Evolutionary conservation across 2,329 filamentous ascomycete genomes (phyloP).

Genomic region (Diaporthe caulivora): DNA sequence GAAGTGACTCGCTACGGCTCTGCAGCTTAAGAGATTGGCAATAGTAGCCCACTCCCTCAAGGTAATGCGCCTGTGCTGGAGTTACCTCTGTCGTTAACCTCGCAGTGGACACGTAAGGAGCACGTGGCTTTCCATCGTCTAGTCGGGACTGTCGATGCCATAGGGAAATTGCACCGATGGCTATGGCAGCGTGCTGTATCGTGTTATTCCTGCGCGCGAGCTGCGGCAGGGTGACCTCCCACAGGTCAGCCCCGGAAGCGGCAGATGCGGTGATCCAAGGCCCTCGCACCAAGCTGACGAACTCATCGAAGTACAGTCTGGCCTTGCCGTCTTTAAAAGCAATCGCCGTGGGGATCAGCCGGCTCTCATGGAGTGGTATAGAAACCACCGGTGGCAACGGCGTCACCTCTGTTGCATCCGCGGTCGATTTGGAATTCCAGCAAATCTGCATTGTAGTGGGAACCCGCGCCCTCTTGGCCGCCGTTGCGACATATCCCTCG

Average conservation of each 20-base stretch:
- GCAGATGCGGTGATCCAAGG: conserved; percentile 12
- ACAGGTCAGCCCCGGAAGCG: background rate
- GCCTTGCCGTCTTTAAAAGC: background rate
- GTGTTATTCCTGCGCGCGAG: conserved; percentile 10
- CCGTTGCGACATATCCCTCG: background rate
- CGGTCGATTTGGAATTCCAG: background rate
- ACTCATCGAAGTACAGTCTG: background rate
- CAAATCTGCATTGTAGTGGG: background rate
- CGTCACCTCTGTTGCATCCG: background rate
- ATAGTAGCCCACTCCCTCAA: conserved; percentile 51
- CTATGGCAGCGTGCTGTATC: conserved; percentile 18
- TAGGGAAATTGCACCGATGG: conserved; percentile 4
- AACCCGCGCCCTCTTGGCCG: background rate
- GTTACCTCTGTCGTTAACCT: background rate
- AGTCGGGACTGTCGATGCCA: background rate
- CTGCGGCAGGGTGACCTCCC: conserved; percentile 16
- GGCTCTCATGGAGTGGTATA: background rate
- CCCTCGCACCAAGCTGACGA: conserved; percentile 10
- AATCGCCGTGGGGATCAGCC: background rate
- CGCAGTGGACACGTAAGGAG: background rate
- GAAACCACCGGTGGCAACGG: background rate
- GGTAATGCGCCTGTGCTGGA: conserved; percentile 45
- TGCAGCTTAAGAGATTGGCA: conserved; percentile 50
- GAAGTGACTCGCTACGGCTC: conserved; percentile 33
- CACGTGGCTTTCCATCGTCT: background rate